Evolutionary conservation across 305 asterid species (phyloP), one percentile per base, ranked within the genome.

Genomic region (Fraxinus baroniana): DNA sequence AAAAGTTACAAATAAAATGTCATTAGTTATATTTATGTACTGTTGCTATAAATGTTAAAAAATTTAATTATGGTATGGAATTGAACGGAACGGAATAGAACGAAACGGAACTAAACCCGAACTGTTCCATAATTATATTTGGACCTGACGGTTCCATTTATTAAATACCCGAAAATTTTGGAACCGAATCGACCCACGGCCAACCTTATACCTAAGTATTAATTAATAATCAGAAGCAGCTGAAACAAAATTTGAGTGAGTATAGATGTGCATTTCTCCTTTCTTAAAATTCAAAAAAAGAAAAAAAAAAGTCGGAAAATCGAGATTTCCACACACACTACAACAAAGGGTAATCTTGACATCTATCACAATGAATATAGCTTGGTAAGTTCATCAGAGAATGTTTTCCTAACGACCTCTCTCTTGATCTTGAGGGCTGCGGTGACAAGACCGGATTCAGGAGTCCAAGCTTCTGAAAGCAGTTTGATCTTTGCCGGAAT

Each of bases 401-500:
- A 89, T 68, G 84, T 80, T 83, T 89, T 87, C 86, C 71, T 85
- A 39, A 88, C 79, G 52, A 78, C 84, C 74, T 89, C 92, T 86
- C 92, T 89, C 84, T 89, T 89, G 52, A 89, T 78, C 87, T 89
- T 88, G 46, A 89, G 79, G 36, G 92, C 92, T 10, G 92, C 91
- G 49, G 92, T 89, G 22, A 89, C 90, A 35, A 86, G 86, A 15
- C 92, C 92, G 17, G 92, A 83, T 85, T 89, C 91, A 49, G 92
- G 90, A 7, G 91, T 89, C 92, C 92, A 89, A 39, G 90, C 84
- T 74, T 88, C 92, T 6, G 86, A 24, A 52, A 89, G 81, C 44
- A 89, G 77, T 82, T 86, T 85, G 74, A 89, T 88, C 87, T 85
- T 89, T 3, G 85, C 87, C 3, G 92, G 92, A 70, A 86, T 86